Percentiles rank a stretch among this genome's conserved stretches.
These are phyloP conservation scores for Colletotrichum destructivum DNA, from an alignment of 2,329 filamentous ascomycete species.

Conservation along the genomic window DNA sequence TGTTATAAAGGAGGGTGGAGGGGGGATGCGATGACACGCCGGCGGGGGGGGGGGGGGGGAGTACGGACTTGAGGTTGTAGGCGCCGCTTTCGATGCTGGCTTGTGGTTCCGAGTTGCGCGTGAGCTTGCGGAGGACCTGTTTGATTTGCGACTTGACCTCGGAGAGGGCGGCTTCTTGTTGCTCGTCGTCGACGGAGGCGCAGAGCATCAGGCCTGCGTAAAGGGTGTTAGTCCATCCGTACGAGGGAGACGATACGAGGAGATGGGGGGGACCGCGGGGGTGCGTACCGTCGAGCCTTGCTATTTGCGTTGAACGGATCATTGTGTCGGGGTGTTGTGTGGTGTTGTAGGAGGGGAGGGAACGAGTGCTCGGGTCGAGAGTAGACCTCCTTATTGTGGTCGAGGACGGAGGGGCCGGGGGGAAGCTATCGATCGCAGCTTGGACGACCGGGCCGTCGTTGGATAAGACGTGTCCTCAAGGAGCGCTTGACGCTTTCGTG, in stretches of 20 bases:
- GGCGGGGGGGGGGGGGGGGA: constrained; percentile 1
- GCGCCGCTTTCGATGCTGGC: constrained; percentile 89
- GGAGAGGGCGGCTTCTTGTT: constrained; percentile 81
- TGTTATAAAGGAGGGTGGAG: neutral
- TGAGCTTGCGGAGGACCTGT: constrained; percentile 89
- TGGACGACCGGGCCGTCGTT: neutral
- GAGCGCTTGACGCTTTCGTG: constrained; percentile 1
- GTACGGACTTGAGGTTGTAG: constrained; percentile 87
- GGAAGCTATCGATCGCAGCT: constrained; percentile 19
- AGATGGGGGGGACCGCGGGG: constrained; percentile 2
- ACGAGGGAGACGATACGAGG: neutral
- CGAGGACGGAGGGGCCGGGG: neutral
- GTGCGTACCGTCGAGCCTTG: constrained; percentile 84
- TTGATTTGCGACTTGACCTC: constrained; percentile 95
- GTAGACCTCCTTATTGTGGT: constrained; percentile 3
- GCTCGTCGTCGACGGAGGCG: constrained; percentile 93
- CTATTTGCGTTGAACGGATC: constrained; percentile 96
- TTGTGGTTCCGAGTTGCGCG: constrained; percentile 89
- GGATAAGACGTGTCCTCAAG: constrained; percentile 35
- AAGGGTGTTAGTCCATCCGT: constrained; percentile 42
- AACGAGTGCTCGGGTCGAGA: constrained; percentile 1
- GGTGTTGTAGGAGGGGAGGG: neutral
- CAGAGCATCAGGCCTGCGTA: constrained; percentile 89
- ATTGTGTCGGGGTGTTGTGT: constrained; percentile 60
- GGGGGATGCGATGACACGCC: neutral